Conservation (phyloP, 106 monocot species). For the Allium cepa region DNA sequence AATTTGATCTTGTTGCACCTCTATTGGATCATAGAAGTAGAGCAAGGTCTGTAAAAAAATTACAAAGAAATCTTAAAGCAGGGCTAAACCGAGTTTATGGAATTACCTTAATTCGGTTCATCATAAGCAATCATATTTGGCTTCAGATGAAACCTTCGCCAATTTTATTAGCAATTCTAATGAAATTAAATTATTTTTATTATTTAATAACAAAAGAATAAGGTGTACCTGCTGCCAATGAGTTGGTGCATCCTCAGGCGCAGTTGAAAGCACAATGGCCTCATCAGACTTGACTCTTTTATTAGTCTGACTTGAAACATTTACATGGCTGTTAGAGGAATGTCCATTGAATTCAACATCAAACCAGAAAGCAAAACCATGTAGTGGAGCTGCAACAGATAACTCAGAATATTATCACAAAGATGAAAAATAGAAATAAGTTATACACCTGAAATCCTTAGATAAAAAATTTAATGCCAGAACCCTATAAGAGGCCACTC, state of each 20-base stretch:
- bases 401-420: too few species aligned
- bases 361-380: constrained; percentile 99
- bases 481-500: too few species aligned
- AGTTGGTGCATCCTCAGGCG: constrained; percentile 93
- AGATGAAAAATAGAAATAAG: too few species aligned
- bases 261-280: constrained; percentile 76
- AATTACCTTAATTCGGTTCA: too few species aligned
- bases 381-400: constrained; percentile 57
- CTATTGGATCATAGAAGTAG: constrained; percentile 92
- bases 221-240: constrained; percentile 92
- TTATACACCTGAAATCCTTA: too few species aligned
- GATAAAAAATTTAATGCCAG: too few species aligned
- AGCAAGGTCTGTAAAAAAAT: constrained; percentile 64
- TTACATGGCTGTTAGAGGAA: constrained; percentile 22
- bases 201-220: not conserved
- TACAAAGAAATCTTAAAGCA: not conserved
- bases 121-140: too few species aligned
- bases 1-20: constrained; percentile 79
- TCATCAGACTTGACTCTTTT: constrained; percentile 50
- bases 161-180: too few species aligned
- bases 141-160: too few species aligned
- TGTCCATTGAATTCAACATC: constrained; percentile 94
- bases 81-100: too few species aligned
- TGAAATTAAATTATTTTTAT: not conserved
- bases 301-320: constrained; percentile 10